A percentile compares a stretch with the other conserved stretches of the same genome.
phyloP scores from a whole-genome alignment of 495 filamentous ascomycete genomes.

The Penicillium cataractarum region DNA sequence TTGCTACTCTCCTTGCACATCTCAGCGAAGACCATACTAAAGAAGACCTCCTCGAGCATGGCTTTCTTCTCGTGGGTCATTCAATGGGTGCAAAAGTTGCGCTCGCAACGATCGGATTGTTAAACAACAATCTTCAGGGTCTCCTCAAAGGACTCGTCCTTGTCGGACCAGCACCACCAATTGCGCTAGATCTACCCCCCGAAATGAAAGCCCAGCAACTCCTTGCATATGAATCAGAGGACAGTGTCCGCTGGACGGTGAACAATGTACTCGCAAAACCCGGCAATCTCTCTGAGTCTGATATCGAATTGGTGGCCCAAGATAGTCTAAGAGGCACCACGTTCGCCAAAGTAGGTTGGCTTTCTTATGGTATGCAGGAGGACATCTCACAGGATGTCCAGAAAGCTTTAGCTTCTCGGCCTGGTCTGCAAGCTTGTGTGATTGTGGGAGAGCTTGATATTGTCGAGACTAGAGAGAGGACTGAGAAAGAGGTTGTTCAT shows the following conservation, averaged over 20 bases:
- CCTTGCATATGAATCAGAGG: slow-evolving; percentile 33
- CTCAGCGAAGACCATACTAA: slow-evolving; percentile 15
- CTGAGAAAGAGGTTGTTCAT: slow-evolving; percentile 31
- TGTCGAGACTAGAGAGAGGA: slow-evolving; percentile 38
- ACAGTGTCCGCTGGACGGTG: slow-evolving; percentile 36
- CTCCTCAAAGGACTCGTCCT: slow-evolving; percentile 39
- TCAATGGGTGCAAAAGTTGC: slow-evolving; percentile 52
- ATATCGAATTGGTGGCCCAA: slow-evolving; percentile 28
- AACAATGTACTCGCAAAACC: slow-evolving; percentile 40
- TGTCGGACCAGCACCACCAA: slow-evolving; percentile 40
- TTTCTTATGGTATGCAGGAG: slow-evolving; percentile 43
- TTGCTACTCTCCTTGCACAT: slow-evolving; percentile 27
- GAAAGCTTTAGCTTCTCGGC: background rate
- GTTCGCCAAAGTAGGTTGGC: slow-evolving; percentile 43
- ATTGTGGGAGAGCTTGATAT: slow-evolving; percentile 38
- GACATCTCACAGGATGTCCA: slow-evolving; percentile 33
- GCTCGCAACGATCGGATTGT: slow-evolving; percentile 28
- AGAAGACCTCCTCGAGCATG: slow-evolving; percentile 19
- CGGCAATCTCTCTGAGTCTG: slow-evolving; percentile 19
- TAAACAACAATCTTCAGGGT: slow-evolving; percentile 10
- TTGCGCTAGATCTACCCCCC: slow-evolving; percentile 32
- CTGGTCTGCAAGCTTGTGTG: slow-evolving; percentile 22
- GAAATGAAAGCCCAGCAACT: slow-evolving; percentile 43
- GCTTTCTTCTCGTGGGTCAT: slow-evolving; percentile 43
- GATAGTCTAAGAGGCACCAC: slow-evolving; percentile 37